These are phyloP conservation scores for Diaporthe sp. DNA, from an alignment of 2,329 filamentous ascomycete species.

Conservation along the genomic window DNA sequence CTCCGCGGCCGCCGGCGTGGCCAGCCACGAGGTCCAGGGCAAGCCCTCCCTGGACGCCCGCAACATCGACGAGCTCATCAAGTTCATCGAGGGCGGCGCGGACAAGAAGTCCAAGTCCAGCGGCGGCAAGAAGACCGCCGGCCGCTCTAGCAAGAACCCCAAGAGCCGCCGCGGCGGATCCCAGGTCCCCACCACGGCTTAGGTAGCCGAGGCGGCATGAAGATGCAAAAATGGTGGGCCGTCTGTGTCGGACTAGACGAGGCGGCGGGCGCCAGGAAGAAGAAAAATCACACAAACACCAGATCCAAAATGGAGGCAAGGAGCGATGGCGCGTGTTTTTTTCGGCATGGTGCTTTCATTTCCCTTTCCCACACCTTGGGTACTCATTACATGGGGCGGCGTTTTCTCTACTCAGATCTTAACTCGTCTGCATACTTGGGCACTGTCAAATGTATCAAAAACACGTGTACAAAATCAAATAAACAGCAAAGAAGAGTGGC, in stretches of 20 bases:
- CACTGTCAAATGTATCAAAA: conserved; percentile 28
- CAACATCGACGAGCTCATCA: conserved; percentile 93
- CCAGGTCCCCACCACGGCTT: conserved; percentile 38
- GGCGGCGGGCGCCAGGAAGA: not conserved
- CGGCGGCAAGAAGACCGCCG: conserved; percentile 35
- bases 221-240: not conserved
- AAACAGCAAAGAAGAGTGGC: not conserved
- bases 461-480: conserved; percentile 21
- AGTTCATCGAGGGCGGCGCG: conserved; percentile 86
- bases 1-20: conserved; percentile 46
- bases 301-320: not conserved
- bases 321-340: conserved; percentile 26
- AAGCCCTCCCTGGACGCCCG: conserved; percentile 74
- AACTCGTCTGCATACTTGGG: conserved; percentile 19
- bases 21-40: conserved; percentile 39
- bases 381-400: conserved; percentile 31
- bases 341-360: conserved; percentile 9
- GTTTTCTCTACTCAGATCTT: conserved; percentile 28
- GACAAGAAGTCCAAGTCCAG: conserved; percentile 64
- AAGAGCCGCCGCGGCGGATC: conserved; percentile 61
- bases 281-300: not conserved
- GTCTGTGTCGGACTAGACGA: not conserved
- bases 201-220: not conserved
- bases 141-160: conserved; percentile 64
- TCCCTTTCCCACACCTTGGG: not conserved